Evolutionary conservation across 805 yeast genomes (phyloP), one percentile per base, ranked within the genome.

Genomic region (Kurtzmaniella fragi): DNA sequence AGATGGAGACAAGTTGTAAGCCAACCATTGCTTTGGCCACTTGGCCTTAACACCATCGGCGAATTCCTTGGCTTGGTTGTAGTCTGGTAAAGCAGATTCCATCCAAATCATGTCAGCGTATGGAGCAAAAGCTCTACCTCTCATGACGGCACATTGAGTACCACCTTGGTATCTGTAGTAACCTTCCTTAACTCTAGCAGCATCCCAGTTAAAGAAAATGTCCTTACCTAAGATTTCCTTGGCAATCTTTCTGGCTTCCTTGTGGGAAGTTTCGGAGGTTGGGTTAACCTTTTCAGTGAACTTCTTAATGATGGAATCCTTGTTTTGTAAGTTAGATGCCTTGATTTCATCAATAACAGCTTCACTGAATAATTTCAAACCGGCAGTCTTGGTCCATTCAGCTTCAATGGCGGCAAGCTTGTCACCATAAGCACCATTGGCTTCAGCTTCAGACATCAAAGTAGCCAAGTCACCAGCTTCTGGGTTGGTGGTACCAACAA

Each of bases 11-110:
- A 91, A 74, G 76, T 91, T 91, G 75, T 91, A 91, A 38, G 97
- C 95, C 52, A 91, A 76, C 98, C 97, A 90, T 68, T 91, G 90
- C 49, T 85, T 75, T 51, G 98, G 98, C 67, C 62, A 84, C 43
- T 71, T 72, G 27, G 78, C 76, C 61, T 82, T 78, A 49, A 91
- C 95, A 57, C 98, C 97, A 34, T 80, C 84, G 41, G 98, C 93
- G 58, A 91, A 91, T 70, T 88, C 96, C 67, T 81, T 78, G 48
- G 97, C 98, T 71, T 91, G 98, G 44, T 73, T 76, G 68, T 77
- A 90, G 65, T 89, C 96, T 50, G 98, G 98, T 52, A 86, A 77
- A 64, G 90, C 90, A 43, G 95, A 83, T 74, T 91, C 98, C 97
- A 91, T 90, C 98, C 98, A 91, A 53, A 90, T 82, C 71, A 91